Evolutionary conservation across 2,329 filamentous ascomycete genomes (phyloP).

Genomic region (Aspergillus viridinutans): DNA sequence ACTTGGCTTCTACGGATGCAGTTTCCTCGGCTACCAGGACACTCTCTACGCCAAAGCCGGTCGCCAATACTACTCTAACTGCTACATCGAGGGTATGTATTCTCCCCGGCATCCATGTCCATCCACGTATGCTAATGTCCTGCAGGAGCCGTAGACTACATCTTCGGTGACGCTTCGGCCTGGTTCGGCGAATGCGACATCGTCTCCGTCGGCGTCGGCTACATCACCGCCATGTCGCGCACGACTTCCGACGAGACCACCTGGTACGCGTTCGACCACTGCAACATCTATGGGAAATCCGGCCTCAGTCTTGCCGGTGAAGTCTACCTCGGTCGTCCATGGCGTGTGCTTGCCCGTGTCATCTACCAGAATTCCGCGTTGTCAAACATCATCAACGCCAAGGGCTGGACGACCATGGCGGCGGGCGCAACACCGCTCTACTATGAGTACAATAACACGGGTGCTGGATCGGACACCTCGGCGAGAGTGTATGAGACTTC

Average conservation of each 20-base stretch:
- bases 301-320: conserved; percentile 16
- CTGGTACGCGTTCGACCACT: conserved; percentile 32
- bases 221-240: conserved; percentile 31
- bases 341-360: conserved; percentile 30
- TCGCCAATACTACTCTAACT: conserved; percentile 32
- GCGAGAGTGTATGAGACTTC: conserved; percentile 16
- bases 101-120: neutral
- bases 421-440: conserved; percentile 27
- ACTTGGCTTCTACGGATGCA: conserved; percentile 33
- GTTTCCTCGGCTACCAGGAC: conserved; percentile 34
- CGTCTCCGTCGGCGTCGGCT: conserved; percentile 27
- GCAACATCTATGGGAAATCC: conserved; percentile 19
- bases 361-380: conserved; percentile 31
- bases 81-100: conserved; percentile 24
- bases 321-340: conserved; percentile 33
- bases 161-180: conserved; percentile 31
- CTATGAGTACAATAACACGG: conserved; percentile 28
- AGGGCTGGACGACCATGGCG: conserved; percentile 32
- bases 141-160: conserved; percentile 32
- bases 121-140: neutral
- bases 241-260: conserved; percentile 18
- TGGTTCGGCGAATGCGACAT: conserved; percentile 31
- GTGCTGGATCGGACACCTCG: conserved; percentile 21
- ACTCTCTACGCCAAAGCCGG: conserved; percentile 33
- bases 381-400: conserved; percentile 25